Evolutionary conservation across 2,329 filamentous ascomycete species (phyloP).

Genomic region (Magnaporthiopsis incrustans): DNA sequence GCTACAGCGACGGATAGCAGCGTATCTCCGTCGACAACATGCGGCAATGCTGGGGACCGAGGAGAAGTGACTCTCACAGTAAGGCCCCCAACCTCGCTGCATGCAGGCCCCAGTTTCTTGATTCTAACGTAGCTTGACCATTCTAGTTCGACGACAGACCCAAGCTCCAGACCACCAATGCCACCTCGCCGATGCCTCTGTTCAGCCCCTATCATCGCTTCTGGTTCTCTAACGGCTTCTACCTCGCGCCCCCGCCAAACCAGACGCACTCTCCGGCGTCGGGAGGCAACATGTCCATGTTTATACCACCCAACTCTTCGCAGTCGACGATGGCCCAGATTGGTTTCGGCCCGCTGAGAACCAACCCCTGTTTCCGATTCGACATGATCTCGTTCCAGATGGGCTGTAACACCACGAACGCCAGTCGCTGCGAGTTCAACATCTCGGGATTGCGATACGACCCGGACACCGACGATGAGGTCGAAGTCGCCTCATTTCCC

Average conservation of each 20-base stretch:
- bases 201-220: slow-evolving; percentile 21
- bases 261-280: slow-evolving; percentile 15
- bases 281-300: slow-evolving; percentile 13
- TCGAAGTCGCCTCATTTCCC: slow-evolving; percentile 13
- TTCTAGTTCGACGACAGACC: slow-evolving; percentile 17
- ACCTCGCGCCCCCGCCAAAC: slow-evolving; percentile 19
- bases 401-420: slow-evolving; percentile 27
- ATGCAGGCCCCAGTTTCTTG: not conserved
- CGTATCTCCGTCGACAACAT: slow-evolving; percentile 3
- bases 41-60: slow-evolving; percentile 9
- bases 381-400: slow-evolving; percentile 27
- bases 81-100: slow-evolving; percentile 7
- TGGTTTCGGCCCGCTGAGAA: slow-evolving; percentile 14
- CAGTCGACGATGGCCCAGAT: slow-evolving; percentile 18
- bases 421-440: slow-evolving; percentile 25
- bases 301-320: slow-evolving; percentile 3
- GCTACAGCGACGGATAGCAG: not conserved
- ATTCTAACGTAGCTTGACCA: not conserved
- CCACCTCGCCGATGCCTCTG: slow-evolving; percentile 9
- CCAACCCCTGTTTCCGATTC: slow-evolving; percentile 25
- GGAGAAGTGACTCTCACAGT: slow-evolving; percentile 13
- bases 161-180: slow-evolving; percentile 1
- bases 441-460: slow-evolving; percentile 23
- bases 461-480: slow-evolving; percentile 8
- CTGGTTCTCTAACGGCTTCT: slow-evolving; percentile 27